Base-by-base conservation (phyloP, 371 early-diverging fungal genomes). In the Synchytrium microbalum region DNA sequence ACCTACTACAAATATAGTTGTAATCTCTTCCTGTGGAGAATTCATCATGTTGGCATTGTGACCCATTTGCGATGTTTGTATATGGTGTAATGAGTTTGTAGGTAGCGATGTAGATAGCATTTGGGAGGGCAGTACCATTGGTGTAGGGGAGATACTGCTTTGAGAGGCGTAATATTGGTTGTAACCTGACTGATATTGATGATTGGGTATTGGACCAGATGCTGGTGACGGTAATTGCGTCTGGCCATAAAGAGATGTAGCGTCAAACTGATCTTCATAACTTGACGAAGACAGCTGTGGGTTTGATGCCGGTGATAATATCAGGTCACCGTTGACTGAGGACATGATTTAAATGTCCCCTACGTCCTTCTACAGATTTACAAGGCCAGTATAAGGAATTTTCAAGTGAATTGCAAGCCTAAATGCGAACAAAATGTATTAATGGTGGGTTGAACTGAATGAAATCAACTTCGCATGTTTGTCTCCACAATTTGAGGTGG, bases 1-100 rank as follows among this genome's bases (percentile, higher is more conserved):
- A 2, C 98, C 98, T 23, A 95, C 93, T 1, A 96, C 94, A 81
- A 96, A 97, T 65, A 97, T 93, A 53, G 96, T 95, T 1, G 92
- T 89, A 63, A 97, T 80, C 52, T 81, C 80, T 55, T 80, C 81
- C 60, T 67, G 60, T 27, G 32, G 56, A 10, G 46, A 38, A 5
- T 38, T 5, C 46, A 38, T 38, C 10, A 38, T 5, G 46, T 10
- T 10, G 19, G 10, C 46, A 38, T 5, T 19, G n/a, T n/a, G n/a
- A 38, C 46, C 46, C 46, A 19, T 38, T 5, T 10, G 10, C 10
- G 46, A 38, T 5, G 19, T 38, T 19, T 38, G 46, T 5, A 38
- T 19, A 38, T 38, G 46, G 46, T 19, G 5, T 19, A 38, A 19
- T n/a, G n/a, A n/a, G 19, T 38, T 19, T 5, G 46, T 38, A 10